phyloP scores from a whole-genome alignment of 495 filamentous ascomycete genomes.

The Oidiodendron maius region DNA sequence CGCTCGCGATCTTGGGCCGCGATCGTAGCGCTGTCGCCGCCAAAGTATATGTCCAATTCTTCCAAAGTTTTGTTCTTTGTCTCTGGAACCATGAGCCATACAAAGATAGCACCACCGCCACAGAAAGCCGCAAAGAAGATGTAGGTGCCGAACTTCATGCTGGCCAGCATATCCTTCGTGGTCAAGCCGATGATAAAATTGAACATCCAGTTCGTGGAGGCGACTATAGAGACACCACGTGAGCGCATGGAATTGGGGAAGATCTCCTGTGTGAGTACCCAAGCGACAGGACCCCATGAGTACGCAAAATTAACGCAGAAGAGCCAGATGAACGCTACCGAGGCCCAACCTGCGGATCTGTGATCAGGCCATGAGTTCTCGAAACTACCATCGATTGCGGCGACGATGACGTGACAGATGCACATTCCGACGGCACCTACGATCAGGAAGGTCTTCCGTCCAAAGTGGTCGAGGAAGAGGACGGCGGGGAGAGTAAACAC shows the following conservation, averaged over 20 bases:
- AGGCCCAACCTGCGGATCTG: slow-evolving; percentile 40
- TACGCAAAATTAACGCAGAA: slow-evolving; percentile 42
- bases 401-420: slow-evolving; percentile 44
- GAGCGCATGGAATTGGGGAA: slow-evolving; percentile 41
- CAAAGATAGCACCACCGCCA: not conserved
- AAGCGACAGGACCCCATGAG: slow-evolving; percentile 18
- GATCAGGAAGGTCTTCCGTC: slow-evolving; percentile 30
- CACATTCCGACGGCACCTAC: slow-evolving; percentile 41
- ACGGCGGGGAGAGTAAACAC: slow-evolving; percentile 7
- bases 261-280: slow-evolving; percentile 39
- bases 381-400: slow-evolving; percentile 39
- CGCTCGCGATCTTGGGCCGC: slow-evolving; percentile 26
- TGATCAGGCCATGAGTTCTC: slow-evolving; percentile 39
- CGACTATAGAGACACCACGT: slow-evolving; percentile 28
- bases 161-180: slow-evolving; percentile 32
- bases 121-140: slow-evolving; percentile 40
- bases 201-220: slow-evolving; percentile 38
- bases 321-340: slow-evolving; percentile 39
- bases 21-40: slow-evolving; percentile 25
- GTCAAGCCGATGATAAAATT: slow-evolving; percentile 39
- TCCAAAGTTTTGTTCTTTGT: slow-evolving; percentile 14
- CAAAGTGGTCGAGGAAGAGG: slow-evolving; percentile 17
- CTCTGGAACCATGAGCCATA: slow-evolving; percentile 16
- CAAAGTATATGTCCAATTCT: slow-evolving; percentile 13
- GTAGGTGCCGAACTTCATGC: slow-evolving; percentile 34